Evolutionary conservation across 805 yeast genomes (phyloP).

Genomic region (Candida xiaguanensis): DNA sequence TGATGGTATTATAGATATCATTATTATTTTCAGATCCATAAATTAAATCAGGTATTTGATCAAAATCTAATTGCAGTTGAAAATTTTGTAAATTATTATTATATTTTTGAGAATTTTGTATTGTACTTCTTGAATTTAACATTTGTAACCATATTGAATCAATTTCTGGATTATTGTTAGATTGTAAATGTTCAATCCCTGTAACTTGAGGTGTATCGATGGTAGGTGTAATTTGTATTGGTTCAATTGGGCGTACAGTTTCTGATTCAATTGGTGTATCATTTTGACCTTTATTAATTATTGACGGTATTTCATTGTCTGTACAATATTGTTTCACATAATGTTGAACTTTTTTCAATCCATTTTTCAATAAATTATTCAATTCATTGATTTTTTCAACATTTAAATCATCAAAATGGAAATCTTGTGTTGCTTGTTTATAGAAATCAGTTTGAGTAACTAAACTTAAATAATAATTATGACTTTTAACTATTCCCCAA

Average conservation of each 20-base stretch:
- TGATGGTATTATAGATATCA: not conserved
- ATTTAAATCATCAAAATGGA: conserved; percentile 4
- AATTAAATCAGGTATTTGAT: not conserved
- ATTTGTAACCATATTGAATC: conserved; percentile 29
- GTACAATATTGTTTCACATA: conserved; percentile 6
- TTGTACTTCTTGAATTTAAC: conserved; percentile 11
- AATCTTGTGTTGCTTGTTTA: conserved; percentile 4
- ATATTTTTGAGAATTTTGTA: conserved; percentile 1
- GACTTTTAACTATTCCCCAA: conserved; percentile 62
- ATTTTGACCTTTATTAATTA: too few species aligned
- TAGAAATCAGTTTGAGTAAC: conserved; percentile 25
- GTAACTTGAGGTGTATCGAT: not conserved
- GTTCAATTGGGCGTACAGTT: conserved; percentile 1
- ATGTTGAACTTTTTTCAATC: conserved; percentile 4
- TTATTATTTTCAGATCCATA: not conserved
- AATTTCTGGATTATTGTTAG: conserved; percentile 20
- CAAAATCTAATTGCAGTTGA: not conserved
- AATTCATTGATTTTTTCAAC: conserved; percentile 9
- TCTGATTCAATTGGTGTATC: not conserved
- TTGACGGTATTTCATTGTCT: conserved; percentile 4
- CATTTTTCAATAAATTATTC: conserved; percentile 1
- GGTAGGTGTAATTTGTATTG: not conserved
- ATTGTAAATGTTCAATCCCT: conserved; percentile 14
- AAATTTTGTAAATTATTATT: not conserved
- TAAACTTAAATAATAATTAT: conserved; percentile 35